Base-by-base conservation (phyloP, 176 grass and related monocot genomes). In the Phoenix roebelenii region DNA sequence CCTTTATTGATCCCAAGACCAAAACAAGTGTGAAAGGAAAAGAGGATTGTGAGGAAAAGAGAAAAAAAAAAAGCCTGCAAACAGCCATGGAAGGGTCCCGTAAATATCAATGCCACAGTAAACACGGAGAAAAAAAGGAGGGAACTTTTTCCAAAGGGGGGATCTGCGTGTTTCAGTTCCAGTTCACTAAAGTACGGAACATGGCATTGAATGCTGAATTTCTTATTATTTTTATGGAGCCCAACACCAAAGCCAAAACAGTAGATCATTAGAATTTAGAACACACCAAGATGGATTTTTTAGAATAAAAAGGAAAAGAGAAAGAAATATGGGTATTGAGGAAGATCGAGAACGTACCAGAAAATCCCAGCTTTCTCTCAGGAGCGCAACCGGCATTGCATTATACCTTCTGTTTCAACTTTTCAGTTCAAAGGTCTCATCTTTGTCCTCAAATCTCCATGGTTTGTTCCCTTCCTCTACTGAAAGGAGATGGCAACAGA, bases 341-440 rank as follows among this genome's bases (percentile, higher is more conserved):
- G 12, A 44, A 14, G 7, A 44, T 14, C 35, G 9, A 44, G 12
- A 9, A 44, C 35, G 10, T 14, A 44, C 35, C 35, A 44, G 9
- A 63, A 73, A 54, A 56, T 49, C 51, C 29, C 28, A 48, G 51
- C 28, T 49, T 73, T 63, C 15, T 44, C 70, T 63, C 50, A 48
- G 14, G 25, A 72, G 50, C 49, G 16, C 32, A 15, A n/a, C 12
- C 70, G 1, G 12, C 58, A 63, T 44, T 44, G 35, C 35, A 44
- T 44, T 9, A 14, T 44, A 44, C 9, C 35, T 6, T 44, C 10
- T 12, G 28, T 30, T 30, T 30, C 24, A 25, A 5, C 1, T 32
- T 32, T 32, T 32, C 35, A 44, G 12, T 44, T 14, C 35, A 44
- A 44, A 44, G 35, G 35, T 14, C 10, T 44, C 35, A 44, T 44